Percentiles rank a stretch among this genome's conserved stretches.
phyloP scores from a whole-genome alignment of 768 basidiomycete species.

The Hericium rajendrae region DNA sequence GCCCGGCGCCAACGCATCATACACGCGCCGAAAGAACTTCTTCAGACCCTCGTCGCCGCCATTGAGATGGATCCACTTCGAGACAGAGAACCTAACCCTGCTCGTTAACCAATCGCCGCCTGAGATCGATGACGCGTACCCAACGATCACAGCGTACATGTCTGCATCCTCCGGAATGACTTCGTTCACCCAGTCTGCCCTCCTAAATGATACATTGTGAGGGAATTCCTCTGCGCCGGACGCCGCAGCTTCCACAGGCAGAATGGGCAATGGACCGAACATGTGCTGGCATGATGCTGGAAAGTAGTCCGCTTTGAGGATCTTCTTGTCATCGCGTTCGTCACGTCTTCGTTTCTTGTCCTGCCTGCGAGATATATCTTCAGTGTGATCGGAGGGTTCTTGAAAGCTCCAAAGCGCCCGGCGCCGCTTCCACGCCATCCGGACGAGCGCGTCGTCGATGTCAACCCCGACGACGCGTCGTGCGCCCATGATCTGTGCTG shows the following conservation, averaged over 20 bases:
- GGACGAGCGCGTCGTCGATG: constrained; percentile 69
- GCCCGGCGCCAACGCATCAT: constrained; percentile 44
- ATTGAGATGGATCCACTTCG: constrained; percentile 91
- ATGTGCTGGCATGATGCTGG: constrained; percentile 69
- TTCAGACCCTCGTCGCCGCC: constrained; percentile 64
- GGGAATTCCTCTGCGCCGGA: constrained; percentile 45
- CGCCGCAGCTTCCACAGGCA: constrained; percentile 25
- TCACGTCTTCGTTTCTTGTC: constrained; percentile 14
- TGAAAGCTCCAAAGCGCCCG: constrained; percentile 66
- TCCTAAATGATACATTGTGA: constrained; percentile 65
- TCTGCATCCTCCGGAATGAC: constrained; percentile 45
- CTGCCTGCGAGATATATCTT: background rate
- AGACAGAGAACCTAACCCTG: constrained; percentile 59
- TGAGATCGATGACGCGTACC: constrained; percentile 36
- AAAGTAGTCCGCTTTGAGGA: constrained; percentile 44
- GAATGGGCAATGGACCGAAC: constrained; percentile 67
- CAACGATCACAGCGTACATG: constrained; percentile 71
- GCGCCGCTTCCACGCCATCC: constrained; percentile 65
- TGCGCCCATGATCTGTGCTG: constrained; percentile 60
- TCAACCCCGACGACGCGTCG: constrained; percentile 74
- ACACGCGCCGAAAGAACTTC: constrained; percentile 56
- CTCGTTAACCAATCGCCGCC: background rate
- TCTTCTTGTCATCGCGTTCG: background rate
- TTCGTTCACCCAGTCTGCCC: constrained; percentile 63
- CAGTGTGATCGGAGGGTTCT: constrained; percentile 22